Evolutionary conservation across 768 basidiomycete species (phyloP).

Genomic region (Lactarius psammicola): DNA sequence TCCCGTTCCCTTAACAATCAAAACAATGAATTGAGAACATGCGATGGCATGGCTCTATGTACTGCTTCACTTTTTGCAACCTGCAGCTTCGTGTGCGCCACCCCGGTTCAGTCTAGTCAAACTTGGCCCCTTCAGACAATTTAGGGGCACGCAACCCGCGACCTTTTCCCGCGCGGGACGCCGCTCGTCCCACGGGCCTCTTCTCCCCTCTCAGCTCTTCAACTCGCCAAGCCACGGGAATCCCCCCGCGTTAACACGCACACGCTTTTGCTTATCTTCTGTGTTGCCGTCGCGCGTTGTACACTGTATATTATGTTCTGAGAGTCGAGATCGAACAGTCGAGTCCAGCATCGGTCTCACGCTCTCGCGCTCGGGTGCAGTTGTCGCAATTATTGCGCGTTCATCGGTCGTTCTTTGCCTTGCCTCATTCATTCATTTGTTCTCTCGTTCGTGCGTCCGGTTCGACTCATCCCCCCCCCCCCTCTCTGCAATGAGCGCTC

Average conservation of each 20-base stretch:
- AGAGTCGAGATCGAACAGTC: neutral
- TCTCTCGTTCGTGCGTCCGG: neutral
- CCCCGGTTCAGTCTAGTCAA: neutral
- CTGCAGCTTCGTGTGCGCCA: neutral
- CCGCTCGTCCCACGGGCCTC: neutral
- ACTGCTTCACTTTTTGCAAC: neutral
- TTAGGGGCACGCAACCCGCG: neutral
- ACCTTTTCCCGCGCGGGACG: neutral
- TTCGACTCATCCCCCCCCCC: neutral
- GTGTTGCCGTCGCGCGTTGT: neutral
- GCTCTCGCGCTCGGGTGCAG: neutral
- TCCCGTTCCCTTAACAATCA: neutral
- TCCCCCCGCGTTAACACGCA: neutral
- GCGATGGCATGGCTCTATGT: neutral
- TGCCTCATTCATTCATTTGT: neutral
- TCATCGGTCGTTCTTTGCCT: neutral
- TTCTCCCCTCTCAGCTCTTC: neutral
- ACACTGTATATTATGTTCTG: neutral
- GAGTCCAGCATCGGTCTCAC: neutral
- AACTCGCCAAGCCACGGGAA: neutral
- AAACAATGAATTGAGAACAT: neutral
- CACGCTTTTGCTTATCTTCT: neutral
- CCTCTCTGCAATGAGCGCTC: neutral
- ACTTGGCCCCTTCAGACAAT: neutral
- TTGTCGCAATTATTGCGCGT: neutral